Conservation (phyloP, 768 basidiomycete genomes). For the Russula olivacea region DNA sequence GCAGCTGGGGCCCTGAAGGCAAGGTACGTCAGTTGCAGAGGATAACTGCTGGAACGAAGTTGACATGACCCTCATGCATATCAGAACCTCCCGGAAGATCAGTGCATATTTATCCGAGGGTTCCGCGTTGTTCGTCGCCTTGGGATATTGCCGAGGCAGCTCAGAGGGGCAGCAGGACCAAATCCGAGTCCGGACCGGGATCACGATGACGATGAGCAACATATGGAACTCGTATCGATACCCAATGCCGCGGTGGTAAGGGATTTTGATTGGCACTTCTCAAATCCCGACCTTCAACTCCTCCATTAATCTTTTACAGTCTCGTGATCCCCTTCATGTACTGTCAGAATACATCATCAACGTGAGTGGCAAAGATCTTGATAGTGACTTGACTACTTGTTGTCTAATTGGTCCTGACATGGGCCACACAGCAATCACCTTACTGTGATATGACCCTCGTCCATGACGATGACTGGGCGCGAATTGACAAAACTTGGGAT, state of each 20-base stretch:
- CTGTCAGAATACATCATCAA: neutral
- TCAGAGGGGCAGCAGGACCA: neutral
- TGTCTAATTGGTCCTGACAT: neutral
- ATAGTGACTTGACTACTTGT: neutral
- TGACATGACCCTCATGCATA: neutral
- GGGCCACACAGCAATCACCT: neutral
- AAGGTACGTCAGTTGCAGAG: neutral
- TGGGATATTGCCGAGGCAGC: neutral
- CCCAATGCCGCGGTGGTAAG: too few species aligned
- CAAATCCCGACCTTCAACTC: too few species aligned
- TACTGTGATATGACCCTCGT: neutral
- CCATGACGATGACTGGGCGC: neutral
- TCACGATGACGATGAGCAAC: too few species aligned
- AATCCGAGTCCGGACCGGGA: too few species aligned
- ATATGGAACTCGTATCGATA: too few species aligned
- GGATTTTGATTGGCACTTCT: too few species aligned
- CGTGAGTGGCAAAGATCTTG: neutral
- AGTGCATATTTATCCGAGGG: neutral
- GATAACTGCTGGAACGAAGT: too few species aligned
- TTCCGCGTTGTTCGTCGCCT: neutral
- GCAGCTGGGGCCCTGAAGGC: neutral
- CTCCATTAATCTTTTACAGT: neutral
- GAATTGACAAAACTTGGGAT: neutral
- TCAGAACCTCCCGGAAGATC: neutral
- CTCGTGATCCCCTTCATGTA: neutral